Evolutionary conservation across 768 basidiomycete genomes (phyloP).

Genomic region (Lactarius quietus): DNA sequence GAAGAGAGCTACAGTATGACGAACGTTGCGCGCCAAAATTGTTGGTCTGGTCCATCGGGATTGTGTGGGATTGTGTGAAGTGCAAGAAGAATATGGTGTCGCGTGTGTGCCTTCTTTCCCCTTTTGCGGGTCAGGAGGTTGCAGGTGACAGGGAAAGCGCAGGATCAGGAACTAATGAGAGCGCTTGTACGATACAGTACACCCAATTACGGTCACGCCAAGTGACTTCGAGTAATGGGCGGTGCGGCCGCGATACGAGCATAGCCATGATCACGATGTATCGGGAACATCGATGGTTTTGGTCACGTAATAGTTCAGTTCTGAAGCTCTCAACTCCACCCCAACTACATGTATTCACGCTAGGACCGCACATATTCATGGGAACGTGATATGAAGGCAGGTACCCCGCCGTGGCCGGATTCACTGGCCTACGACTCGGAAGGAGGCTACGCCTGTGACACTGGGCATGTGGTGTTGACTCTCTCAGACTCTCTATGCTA

Average conservation of each 20-base stretch:
- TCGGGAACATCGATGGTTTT: constrained; percentile 23
- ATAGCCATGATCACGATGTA: constrained; percentile 23
- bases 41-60: constrained; percentile 22
- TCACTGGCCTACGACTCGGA: no score
- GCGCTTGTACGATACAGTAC: constrained; percentile 23
- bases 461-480: no score
- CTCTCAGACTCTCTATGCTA: no score
- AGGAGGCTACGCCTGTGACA: no score
- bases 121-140: no score
- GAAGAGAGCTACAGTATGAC: no score
- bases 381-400: constrained; percentile 14
- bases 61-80: constrained; percentile 21
- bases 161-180: constrained; percentile 23
- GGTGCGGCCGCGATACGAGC: constrained; percentile 22
- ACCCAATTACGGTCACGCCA: constrained; percentile 22
- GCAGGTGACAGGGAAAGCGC: constrained; percentile 20
- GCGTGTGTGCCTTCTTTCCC: constrained; percentile 22
- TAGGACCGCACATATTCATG: constrained; percentile 18
- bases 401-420: constrained; percentile 14
- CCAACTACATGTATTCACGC: constrained; percentile 17
- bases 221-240: constrained; percentile 21
- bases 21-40: constrained; percentile 19
- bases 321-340: constrained; percentile 15
- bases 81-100: constrained; percentile 22
- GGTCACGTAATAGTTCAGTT: constrained; percentile 19